Percentiles rank a stretch among this genome's conserved stretches.
Conservation (phyloP, 2,329 filamentous ascomycete genomes). For the Trichoderma asperellum region DNA sequence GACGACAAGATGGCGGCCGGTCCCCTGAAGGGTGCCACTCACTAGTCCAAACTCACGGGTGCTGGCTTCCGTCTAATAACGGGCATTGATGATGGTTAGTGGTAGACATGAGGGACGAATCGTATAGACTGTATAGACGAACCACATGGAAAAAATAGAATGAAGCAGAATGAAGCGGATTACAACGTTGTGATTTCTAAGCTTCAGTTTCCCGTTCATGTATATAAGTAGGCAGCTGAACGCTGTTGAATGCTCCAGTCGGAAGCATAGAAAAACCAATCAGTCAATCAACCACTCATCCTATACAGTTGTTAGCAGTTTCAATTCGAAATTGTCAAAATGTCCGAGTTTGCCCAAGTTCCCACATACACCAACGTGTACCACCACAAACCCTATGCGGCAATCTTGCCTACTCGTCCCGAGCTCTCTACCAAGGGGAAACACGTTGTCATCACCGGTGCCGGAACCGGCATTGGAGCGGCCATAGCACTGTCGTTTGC, state of each 20-base stretch:
- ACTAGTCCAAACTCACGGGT: background rate
- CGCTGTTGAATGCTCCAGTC: background rate
- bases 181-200: background rate
- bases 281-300: background rate
- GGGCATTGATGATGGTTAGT: background rate
- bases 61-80: background rate
- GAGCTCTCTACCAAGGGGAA: conserved; percentile 45
- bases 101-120: background rate
- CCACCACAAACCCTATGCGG: conserved; percentile 37
- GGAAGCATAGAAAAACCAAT: background rate
- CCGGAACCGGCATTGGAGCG: conserved; percentile 64
- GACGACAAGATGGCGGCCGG: conserved; percentile 2
- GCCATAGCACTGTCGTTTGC: conserved; percentile 63
- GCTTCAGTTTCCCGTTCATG: no score
- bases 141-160: background rate
- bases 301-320: background rate
- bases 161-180: background rate
- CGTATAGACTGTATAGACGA: background rate
- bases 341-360: conserved; percentile 1
- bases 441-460: conserved; percentile 67
- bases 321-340: background rate
- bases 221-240: conserved; percentile 3
- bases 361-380: conserved; percentile 25
- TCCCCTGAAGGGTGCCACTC: conserved; percentile 2
- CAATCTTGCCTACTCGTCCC: conserved; percentile 41